These are phyloP conservation scores for Aureobasidium sp. DNA, from an alignment of 2,329 filamentous ascomycete genomes.

Conservation along the genomic window DNA sequence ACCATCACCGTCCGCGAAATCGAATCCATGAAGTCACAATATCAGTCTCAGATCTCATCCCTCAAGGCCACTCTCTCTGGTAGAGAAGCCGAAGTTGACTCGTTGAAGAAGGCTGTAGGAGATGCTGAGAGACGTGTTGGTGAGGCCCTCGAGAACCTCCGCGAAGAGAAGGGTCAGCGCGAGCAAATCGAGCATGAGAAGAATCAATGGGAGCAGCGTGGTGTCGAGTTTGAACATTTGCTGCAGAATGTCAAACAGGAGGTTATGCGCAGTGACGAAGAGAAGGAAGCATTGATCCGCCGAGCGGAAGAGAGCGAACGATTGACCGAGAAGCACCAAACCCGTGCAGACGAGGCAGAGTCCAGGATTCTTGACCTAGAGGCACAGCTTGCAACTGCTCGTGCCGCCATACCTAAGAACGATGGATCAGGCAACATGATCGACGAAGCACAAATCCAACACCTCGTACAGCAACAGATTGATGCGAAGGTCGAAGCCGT, in stretches of 20 bases:
- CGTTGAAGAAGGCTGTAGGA: slow-evolving; percentile 75
- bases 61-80: slow-evolving; percentile 85
- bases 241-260: slow-evolving; percentile 75
- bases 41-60: slow-evolving; percentile 89
- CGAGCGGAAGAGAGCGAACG: slow-evolving; percentile 73
- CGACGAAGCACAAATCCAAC: slow-evolving; percentile 38
- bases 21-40: slow-evolving; percentile 83
- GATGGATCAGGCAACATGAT: slow-evolving; percentile 24
- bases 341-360: slow-evolving; percentile 64
- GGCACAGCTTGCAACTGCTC: slow-evolving; percentile 64
- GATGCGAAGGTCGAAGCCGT: slow-evolving; percentile 77
- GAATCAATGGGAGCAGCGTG: slow-evolving; percentile 75
- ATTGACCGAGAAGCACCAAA: slow-evolving; percentile 65
- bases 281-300: slow-evolving; percentile 69
- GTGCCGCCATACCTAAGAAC: slow-evolving; percentile 24
- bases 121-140: slow-evolving; percentile 91
- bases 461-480: slow-evolving; percentile 55
- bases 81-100: slow-evolving; percentile 84
- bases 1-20: slow-evolving; percentile 87
- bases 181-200: slow-evolving; percentile 70
- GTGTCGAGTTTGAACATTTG: slow-evolving; percentile 77
- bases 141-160: slow-evolving; percentile 72
- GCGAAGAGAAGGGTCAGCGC: slow-evolving; percentile 64
- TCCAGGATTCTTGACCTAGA: slow-evolving; percentile 43
- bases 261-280: slow-evolving; percentile 68